phyloP scores from a whole-genome alignment of 2,329 filamentous ascomycete species.

The Didymella glomerata region DNA sequence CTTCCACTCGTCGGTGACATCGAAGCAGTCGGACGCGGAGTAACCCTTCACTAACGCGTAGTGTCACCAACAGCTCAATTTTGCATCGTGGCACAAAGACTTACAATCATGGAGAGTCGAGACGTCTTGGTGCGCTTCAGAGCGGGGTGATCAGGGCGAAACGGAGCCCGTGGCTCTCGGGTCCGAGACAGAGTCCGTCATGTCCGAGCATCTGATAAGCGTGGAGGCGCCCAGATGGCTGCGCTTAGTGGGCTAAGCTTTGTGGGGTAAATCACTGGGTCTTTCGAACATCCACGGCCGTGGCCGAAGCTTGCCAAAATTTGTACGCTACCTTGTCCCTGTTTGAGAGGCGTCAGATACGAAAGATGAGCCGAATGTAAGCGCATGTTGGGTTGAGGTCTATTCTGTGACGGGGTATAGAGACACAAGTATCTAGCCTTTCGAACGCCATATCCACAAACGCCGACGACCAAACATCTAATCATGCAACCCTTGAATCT shows the following conservation, averaged over 20 bases:
- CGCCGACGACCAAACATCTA: neutral
- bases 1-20: neutral
- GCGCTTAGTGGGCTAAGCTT: conserved; percentile 6
- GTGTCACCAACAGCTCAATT: neutral
- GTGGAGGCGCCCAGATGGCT: neutral
- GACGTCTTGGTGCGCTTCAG: neutral
- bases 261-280: conserved; percentile 8
- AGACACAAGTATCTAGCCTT: neutral
- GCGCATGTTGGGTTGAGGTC: neutral
- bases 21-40: conserved; percentile 4
- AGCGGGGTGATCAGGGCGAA: neutral
- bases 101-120: conserved; percentile 3
- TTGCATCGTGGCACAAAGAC: neutral
- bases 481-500: neutral
- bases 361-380: neutral
- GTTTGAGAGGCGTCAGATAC: neutral
- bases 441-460: conserved; percentile 9
- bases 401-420: conserved; percentile 17
- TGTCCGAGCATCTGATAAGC: conserved; percentile 13
- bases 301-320: neutral
- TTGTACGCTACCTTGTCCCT: neutral
- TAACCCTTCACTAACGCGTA: neutral
- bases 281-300: neutral
- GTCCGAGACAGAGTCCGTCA: neutral
- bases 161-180: conserved; percentile 7